Conservation (phyloP, 257 asterid species). For the Solanum raphanifolium region DNA sequence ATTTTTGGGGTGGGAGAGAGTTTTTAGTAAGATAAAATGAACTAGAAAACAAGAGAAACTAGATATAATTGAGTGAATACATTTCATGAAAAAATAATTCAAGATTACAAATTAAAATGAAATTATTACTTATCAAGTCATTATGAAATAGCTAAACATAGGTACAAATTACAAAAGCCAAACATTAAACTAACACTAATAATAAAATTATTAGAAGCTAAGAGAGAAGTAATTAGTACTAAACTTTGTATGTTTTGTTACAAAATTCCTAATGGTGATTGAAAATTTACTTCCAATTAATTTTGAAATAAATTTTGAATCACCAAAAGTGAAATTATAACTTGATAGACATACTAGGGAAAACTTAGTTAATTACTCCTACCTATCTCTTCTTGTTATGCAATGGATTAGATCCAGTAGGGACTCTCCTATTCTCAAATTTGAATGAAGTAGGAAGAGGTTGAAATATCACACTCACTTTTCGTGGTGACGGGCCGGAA, state of each 20-base stretch:
- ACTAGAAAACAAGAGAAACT: background rate
- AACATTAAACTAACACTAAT: background rate
- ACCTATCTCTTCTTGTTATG: conserved; percentile 6
- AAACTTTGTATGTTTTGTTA: background rate
- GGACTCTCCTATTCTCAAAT: conserved; percentile 3
- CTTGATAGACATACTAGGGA: background rate
- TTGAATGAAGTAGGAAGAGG: background rate
- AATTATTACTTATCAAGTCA: background rate
- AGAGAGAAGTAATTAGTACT: background rate
- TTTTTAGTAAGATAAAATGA: background rate
- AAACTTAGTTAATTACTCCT: background rate
- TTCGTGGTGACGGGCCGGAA: background rate
- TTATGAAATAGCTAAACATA: background rate
- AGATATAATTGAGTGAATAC: background rate
- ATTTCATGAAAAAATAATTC: background rate
- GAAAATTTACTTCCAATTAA: background rate
- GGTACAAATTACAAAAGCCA: background rate
- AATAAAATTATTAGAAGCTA: background rate
- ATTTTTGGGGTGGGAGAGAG: background rate
- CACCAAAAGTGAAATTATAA: background rate
- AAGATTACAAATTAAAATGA: background rate
- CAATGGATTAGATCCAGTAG: conserved; percentile 12
- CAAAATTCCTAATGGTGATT: background rate
- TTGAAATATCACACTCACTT: background rate
- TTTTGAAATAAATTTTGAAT: conserved; percentile 5